A percentile compares a stretch with the other conserved stretches of the same genome.
Evolutionary conservation across 1,284 basidiomycete species (phyloP).

Genomic region (Ganoderma lucidum): DNA sequence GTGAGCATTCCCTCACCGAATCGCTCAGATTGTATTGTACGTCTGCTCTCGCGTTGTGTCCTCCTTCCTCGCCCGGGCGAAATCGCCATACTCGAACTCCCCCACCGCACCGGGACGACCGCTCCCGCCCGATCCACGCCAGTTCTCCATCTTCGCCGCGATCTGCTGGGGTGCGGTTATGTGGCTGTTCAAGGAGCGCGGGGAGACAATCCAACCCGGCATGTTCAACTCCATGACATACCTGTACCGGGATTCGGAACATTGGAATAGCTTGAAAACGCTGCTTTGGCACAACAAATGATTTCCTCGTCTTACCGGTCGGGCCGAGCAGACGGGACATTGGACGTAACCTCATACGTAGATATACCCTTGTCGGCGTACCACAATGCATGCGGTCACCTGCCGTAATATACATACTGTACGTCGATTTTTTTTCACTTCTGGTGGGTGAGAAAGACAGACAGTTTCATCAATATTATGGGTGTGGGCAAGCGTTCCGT

Average conservation of each 20-base stretch:
- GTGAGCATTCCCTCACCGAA: neutral
- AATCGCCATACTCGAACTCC: slow-evolving; percentile 51
- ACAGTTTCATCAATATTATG: neutral
- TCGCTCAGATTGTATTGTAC: slow-evolving; percentile 90
- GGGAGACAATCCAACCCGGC: slow-evolving; percentile 91
- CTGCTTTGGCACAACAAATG: slow-evolving; percentile 83
- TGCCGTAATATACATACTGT: slow-evolving; percentile 3
- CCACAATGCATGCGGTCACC: neutral
- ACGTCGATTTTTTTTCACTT: neutral
- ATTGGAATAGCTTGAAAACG: slow-evolving; percentile 75
- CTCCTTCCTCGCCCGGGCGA: slow-evolving; percentile 84
- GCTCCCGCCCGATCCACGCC: slow-evolving; percentile 80
- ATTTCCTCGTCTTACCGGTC: neutral
- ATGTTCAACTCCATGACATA: slow-evolving; percentile 90
- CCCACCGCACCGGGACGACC: slow-evolving; percentile 61
- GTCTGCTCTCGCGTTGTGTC: slow-evolving; percentile 90
- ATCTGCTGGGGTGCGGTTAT: slow-evolving; percentile 96
- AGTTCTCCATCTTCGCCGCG: slow-evolving; percentile 91
- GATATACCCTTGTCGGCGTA: neutral
- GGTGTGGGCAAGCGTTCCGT: neutral
- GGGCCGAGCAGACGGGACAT: neutral
- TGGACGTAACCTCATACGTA: neutral
- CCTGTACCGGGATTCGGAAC: slow-evolving; percentile 83
- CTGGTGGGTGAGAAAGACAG: neutral
- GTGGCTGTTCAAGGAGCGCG: slow-evolving; percentile 91